These are phyloP conservation scores for Chernovozyma sophiae-reginae DNA, from an alignment of 1,139 yeast species.

Conservation along the genomic window DNA sequence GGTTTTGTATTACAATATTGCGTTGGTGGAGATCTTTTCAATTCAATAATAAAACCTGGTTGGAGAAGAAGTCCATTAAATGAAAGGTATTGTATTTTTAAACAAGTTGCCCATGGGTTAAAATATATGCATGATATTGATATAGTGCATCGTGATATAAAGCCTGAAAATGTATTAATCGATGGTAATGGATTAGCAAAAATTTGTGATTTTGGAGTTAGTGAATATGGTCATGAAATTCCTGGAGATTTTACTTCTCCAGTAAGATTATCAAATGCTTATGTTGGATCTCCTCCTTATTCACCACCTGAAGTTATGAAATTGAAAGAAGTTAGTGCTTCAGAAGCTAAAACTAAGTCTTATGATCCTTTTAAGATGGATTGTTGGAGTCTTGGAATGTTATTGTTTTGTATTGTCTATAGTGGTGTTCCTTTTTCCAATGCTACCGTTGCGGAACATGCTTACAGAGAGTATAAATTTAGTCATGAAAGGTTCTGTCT, in stretches of 20 bases:
- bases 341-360: constrained; percentile 38
- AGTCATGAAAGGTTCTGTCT: constrained; percentile 48
- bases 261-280: constrained; percentile 40
- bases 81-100: constrained; percentile 61
- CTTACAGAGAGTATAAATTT: constrained; percentile 54
- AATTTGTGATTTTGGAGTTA: constrained; percentile 74
- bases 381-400: constrained; percentile 68
- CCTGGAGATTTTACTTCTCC: constrained; percentile 51
- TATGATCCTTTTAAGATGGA: constrained; percentile 71
- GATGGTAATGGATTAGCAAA: constrained; percentile 58
- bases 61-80: constrained; percentile 43
- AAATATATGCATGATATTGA: constrained; percentile 53
- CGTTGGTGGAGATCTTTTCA: constrained; percentile 50
- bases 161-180: constrained; percentile 61
- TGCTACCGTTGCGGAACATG: constrained; percentile 48
- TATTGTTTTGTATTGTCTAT: constrained; percentile 57
- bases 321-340: constrained; percentile 35
- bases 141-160: constrained; percentile 61
- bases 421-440: constrained; percentile 58
- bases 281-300: constrained; percentile 79
- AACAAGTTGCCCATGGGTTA: constrained; percentile 52
- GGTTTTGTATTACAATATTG: constrained; percentile 70
- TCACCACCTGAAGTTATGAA: constrained; percentile 74
- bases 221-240: constrained; percentile 58
- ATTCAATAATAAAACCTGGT: constrained; percentile 39